Conservation (phyloP, 2,329 filamentous ascomycete genomes). For the Fusarium zealandicum region DNA sequence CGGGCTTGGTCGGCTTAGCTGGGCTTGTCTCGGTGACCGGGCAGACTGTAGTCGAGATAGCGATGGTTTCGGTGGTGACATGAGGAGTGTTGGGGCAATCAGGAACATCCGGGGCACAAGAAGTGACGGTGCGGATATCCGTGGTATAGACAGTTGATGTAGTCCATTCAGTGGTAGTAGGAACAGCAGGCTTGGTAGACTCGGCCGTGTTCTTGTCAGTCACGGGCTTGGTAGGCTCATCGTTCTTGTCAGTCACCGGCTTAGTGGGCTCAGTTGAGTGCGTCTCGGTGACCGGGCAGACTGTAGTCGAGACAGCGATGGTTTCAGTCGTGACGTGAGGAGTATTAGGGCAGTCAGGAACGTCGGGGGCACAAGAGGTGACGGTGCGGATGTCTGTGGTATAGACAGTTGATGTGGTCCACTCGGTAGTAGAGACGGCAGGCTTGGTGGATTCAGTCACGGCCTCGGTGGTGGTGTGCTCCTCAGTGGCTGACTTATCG, state of each 20-base stretch:
- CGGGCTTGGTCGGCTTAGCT: no score
- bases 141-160: conserved; percentile 26
- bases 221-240: neutral
- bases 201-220: conserved; percentile 4
- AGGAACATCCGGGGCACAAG: conserved; percentile 17
- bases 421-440: neutral
- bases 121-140: conserved; percentile 20
- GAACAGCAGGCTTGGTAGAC: conserved; percentile 1
- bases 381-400: conserved; percentile 25
- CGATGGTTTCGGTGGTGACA: conserved; percentile 22
- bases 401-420: conserved; percentile 21
- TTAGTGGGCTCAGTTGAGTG: conserved; percentile 3
- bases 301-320: conserved; percentile 4
- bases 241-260: conserved; percentile 26
- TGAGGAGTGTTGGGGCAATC: conserved; percentile 20
- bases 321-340: conserved; percentile 1
- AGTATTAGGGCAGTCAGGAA: conserved; percentile 2
- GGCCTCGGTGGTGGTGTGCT: conserved; percentile 4
- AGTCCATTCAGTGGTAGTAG: conserved; percentile 2
- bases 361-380: conserved; percentile 15
- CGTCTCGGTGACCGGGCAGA: neutral
- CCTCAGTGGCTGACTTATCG: no score
- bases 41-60: conserved; percentile 23
- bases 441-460: conserved; percentile 4
- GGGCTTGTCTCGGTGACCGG: conserved; percentile 14